Conservation (phyloP, 805 yeast genomes). For the Spathaspora passalidarum region DNA sequence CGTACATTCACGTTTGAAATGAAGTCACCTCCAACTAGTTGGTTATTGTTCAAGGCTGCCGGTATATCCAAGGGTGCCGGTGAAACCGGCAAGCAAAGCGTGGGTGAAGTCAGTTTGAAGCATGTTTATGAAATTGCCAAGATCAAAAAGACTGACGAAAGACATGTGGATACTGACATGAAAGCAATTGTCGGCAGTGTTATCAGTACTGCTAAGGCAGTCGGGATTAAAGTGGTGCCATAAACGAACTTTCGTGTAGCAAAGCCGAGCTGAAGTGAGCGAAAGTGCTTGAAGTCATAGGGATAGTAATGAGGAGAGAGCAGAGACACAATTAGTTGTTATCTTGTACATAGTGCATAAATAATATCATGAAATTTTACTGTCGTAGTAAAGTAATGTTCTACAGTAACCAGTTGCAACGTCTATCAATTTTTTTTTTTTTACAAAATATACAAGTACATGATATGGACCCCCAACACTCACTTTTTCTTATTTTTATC, state of each 20-base stretch:
- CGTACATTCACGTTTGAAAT: slow-evolving; percentile 81
- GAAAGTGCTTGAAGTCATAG: no score
- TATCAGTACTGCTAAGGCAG: slow-evolving; percentile 82
- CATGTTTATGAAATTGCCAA: slow-evolving; percentile 94
- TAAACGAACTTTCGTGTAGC: not conserved
- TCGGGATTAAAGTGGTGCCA: slow-evolving; percentile 78
- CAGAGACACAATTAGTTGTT: no score
- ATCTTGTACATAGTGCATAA: not conserved
- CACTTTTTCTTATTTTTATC: slow-evolving; percentile 74
- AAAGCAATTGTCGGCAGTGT: slow-evolving; percentile 79
- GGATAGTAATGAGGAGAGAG: no score
- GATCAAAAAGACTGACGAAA: slow-evolving; percentile 82
- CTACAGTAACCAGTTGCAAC: not conserved
- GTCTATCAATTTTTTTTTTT: no score
- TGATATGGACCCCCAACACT: not conserved
- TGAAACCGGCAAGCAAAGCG: slow-evolving; percentile 54
- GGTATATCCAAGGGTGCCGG: slow-evolving; percentile 78
- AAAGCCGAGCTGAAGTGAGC: no score
- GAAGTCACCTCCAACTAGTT: slow-evolving; percentile 90
- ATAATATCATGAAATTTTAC: not conserved
- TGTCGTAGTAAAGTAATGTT: not conserved
- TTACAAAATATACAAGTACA: no score
- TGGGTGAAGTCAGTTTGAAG: slow-evolving; percentile 72
- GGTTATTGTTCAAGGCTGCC: slow-evolving; percentile 78
- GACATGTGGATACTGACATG: slow-evolving; percentile 67